Conservation (phyloP, 2,329 filamentous ascomycete genomes). For the Epichloe sibirici region DNA sequence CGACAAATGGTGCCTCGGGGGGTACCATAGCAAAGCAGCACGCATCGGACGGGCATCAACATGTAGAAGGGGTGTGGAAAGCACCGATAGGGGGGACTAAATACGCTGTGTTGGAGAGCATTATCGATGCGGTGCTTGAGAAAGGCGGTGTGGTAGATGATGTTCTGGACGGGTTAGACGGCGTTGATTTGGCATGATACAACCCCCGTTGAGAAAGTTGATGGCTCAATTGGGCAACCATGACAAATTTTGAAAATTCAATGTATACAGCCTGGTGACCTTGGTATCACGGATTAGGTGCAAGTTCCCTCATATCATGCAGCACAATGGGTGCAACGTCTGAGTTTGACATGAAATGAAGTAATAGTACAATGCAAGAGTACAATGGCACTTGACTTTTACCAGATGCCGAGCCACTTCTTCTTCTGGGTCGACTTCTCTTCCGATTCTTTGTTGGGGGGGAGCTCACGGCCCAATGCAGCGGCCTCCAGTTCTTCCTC, state of each 20-base stretch:
- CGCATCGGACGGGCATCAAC: constrained; percentile 34
- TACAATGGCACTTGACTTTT: constrained; percentile 11
- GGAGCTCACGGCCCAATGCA: constrained; percentile 25
- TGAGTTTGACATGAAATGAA: background rate
- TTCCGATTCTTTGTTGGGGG: constrained; percentile 14
- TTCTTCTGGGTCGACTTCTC: constrained; percentile 35
- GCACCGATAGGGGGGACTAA: constrained; percentile 75
- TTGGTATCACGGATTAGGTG: too few relatives aligned
- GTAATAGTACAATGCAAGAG: background rate
- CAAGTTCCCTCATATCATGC: background rate
- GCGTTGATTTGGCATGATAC: constrained; percentile 51
- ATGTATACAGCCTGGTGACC: background rate
- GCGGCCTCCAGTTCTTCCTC: constrained; percentile 24
- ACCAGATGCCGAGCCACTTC: constrained; percentile 82
- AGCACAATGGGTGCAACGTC: background rate
- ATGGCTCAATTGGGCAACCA: too few relatives aligned
- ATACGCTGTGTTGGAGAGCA: constrained; percentile 55
- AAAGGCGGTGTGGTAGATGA: constrained; percentile 75
- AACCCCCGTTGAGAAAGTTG: too few relatives aligned
- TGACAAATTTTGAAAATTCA: background rate
- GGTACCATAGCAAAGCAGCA: constrained; percentile 23
- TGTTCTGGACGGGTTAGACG: constrained; percentile 69
- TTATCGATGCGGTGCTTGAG: constrained; percentile 66
- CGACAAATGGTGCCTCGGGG: constrained; percentile 30
- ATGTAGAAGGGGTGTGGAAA: constrained; percentile 68